Conservation (phyloP, 78 protist species). For the Tieghemostelium lacteum region DNA sequence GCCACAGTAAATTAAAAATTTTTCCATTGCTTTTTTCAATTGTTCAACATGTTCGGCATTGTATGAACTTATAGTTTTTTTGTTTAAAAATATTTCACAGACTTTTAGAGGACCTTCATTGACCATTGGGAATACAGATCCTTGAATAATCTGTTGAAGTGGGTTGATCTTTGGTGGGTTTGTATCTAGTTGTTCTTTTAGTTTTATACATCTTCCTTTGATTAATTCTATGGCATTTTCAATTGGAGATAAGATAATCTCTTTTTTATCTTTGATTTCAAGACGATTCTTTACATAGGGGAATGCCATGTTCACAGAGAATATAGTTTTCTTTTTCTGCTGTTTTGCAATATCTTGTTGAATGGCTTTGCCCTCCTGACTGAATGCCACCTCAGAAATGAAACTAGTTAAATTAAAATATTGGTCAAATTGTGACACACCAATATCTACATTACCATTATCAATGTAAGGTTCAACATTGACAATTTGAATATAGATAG, state of each 20-base stretch:
- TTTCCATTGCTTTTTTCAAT: slow-evolving; percentile 61
- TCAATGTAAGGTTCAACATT: slow-evolving; percentile 55
- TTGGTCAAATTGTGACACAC: slow-evolving; percentile 53
- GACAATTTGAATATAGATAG: slow-evolving; percentile 64
- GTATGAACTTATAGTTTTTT: slow-evolving; percentile 6
- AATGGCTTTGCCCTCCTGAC: slow-evolving; percentile 58
- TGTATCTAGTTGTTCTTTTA: slow-evolving; percentile 63
- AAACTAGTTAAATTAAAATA: slow-evolving; percentile 43
- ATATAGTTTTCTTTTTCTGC: slow-evolving; percentile 67
- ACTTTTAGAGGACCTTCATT: slow-evolving; percentile 71
- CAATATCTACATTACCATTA: not conserved
- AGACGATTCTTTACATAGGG: slow-evolving; percentile 77
- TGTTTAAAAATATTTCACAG: slow-evolving; percentile 50
- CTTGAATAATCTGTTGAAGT: slow-evolving; percentile 66
- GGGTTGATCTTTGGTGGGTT: slow-evolving; percentile 57
- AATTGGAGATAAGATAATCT: slow-evolving; percentile 75
- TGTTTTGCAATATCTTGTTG: slow-evolving; percentile 73
- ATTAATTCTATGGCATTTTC: slow-evolving; percentile 75
- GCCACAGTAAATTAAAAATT: slow-evolving; percentile 57
- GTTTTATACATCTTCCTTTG: slow-evolving; percentile 44
- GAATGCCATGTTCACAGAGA: slow-evolving; percentile 29
- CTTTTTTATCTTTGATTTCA: slow-evolving; percentile 38
- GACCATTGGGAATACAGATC: slow-evolving; percentile 72
- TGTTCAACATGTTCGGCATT: slow-evolving; percentile 52
- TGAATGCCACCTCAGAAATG: slow-evolving; percentile 48